A percentile compares a stretch with the other conserved stretches of the same genome.
These are phyloP conservation scores for Apostasia ramifera DNA, from an alignment of 106 monocot species.

Conservation along the genomic window DNA sequence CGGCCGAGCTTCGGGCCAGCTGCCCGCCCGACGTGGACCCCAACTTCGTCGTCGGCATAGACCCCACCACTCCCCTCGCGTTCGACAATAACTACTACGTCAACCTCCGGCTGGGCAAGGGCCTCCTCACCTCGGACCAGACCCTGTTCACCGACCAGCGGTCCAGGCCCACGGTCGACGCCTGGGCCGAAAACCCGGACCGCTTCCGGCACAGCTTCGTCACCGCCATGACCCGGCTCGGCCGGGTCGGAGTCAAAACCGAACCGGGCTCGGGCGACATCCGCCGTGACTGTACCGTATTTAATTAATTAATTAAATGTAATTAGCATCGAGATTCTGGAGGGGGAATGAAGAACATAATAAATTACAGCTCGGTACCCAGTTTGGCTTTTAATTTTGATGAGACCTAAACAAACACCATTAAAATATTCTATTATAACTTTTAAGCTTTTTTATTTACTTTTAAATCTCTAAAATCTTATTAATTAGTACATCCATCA, in stretches of 20 bases:
- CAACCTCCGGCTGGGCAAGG: slow-evolving; percentile 57
- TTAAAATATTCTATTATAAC: too few relatives aligned
- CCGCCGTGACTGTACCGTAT: slow-evolving; percentile 33
- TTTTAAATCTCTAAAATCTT: too few relatives aligned
- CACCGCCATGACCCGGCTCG: slow-evolving; percentile 56
- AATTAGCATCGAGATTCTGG: too few relatives aligned
- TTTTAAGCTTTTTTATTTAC: too few relatives aligned
- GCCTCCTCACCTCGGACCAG: slow-evolving; percentile 76
- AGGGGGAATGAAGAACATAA: too few relatives aligned
- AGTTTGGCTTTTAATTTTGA: too few relatives aligned
- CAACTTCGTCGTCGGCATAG: slow-evolving; percentile 38
- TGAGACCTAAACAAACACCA: too few relatives aligned
- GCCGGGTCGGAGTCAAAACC: slow-evolving; percentile 73
- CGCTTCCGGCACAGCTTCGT: slow-evolving; percentile 50
- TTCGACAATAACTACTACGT: slow-evolving; percentile 81
- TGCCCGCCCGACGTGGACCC: slow-evolving; percentile 52
- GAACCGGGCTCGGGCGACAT: slow-evolving; percentile 45
- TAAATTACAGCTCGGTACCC: too few relatives aligned
- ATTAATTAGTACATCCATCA: too few relatives aligned
- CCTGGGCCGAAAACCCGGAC: slow-evolving; percentile 30
- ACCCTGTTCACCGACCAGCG: slow-evolving; percentile 43
- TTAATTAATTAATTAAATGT: slow-evolving; percentile 21
- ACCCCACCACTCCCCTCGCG: slow-evolving; percentile 45
- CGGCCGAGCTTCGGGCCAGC: slow-evolving; percentile 27
- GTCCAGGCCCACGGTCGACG: slow-evolving; percentile 49